Evolutionary conservation across 1,284 basidiomycete species (phyloP), one percentile per base, ranked within the genome.

Genomic region (Phellinidium pouzarii): DNA sequence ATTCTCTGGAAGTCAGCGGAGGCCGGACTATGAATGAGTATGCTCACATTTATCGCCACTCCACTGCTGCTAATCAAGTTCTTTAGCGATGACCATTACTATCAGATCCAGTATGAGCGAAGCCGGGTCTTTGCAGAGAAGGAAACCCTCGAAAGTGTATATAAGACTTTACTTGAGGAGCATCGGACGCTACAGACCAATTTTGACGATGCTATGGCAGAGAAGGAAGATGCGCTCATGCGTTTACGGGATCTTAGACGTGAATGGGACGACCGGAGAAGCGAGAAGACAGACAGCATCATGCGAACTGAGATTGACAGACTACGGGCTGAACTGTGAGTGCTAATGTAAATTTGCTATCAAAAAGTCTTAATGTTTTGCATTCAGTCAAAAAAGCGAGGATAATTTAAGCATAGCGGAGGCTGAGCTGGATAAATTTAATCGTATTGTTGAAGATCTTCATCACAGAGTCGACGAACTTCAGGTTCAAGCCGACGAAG

Each of bases 371-470:
- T 65, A 57, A 71, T 53, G 50, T 58, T 59, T 47, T 59, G 63
- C 60, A 63, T 60, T 59, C 68, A 93, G 90, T 64, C 91, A 90
- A 71, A 91, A 89, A 73, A 90, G 85, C 60, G 92, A 94, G 69
- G 91, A 94, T 54, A 87, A 89, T 61, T 74, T 95, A 6, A 84
- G 82, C 11, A 76, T 85, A 62, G 76, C 86, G 1, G 91, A 95
- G 63, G 74, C 80, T 0, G 86, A 89, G 57, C 72, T 93, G 2
- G 89, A 92, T 58, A 89, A 86, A 64, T 84, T 91, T 58, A 82
- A 79, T 0, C 69, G 65, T 40, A 59, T 83, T 1, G 78, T 89
- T 4, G 76, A 79, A 1, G 91, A 92, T 23, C 70, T 94, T 55
- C 89, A 82, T 6, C 79, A 79, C 59, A 85, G 80, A 64, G 78